These are phyloP conservation scores for Physcomitrellopsis africana DNA, from an alignment of 225 moss, liverwort and hornwort genomes.

Conservation along the genomic window DNA sequence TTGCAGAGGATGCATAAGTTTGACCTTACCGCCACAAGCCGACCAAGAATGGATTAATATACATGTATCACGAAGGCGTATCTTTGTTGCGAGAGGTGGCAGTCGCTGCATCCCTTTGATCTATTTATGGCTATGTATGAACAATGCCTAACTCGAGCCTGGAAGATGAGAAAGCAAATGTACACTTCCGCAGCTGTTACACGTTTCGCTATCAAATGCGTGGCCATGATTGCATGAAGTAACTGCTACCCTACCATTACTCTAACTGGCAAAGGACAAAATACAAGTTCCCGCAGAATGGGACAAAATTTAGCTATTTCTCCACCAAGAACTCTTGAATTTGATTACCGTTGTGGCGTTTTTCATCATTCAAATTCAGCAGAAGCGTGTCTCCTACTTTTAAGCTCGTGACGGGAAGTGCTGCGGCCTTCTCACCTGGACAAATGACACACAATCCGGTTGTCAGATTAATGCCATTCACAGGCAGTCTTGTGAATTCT, in stretches of 20 bases:
- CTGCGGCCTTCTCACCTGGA: constrained; percentile 42
- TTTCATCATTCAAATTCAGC: constrained; percentile 69
- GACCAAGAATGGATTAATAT: constrained; percentile 22
- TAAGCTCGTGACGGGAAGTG: constrained; percentile 78
- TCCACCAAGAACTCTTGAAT: constrained; percentile 55
- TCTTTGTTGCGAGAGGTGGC: constrained; percentile 7
- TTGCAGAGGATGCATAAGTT: background rate
- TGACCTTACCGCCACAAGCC: constrained; percentile 1
- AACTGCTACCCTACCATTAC: constrained; percentile 42
- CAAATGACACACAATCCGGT: constrained; percentile 14
- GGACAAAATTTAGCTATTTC: constrained; percentile 28
- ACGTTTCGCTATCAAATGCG: background rate
- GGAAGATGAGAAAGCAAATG: constrained; percentile 24
- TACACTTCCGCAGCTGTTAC: constrained; percentile 29
- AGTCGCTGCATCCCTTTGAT: constrained; percentile 18
- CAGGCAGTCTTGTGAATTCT: too few relatives aligned
- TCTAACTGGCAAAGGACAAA: background rate
- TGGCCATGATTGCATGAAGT: background rate
- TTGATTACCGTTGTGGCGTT: constrained; percentile 68
- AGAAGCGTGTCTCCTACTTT: constrained; percentile 73
- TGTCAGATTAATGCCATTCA: background rate
- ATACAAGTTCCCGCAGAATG: background rate
- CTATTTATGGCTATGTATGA: constrained; percentile 19
- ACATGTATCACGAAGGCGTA: constrained; percentile 13
- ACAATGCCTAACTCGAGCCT: constrained; percentile 30